These are phyloP conservation scores for Malassezia yamatoensis DNA, from an alignment of 1,284 basidiomycete species.

Conservation along the genomic window DNA sequence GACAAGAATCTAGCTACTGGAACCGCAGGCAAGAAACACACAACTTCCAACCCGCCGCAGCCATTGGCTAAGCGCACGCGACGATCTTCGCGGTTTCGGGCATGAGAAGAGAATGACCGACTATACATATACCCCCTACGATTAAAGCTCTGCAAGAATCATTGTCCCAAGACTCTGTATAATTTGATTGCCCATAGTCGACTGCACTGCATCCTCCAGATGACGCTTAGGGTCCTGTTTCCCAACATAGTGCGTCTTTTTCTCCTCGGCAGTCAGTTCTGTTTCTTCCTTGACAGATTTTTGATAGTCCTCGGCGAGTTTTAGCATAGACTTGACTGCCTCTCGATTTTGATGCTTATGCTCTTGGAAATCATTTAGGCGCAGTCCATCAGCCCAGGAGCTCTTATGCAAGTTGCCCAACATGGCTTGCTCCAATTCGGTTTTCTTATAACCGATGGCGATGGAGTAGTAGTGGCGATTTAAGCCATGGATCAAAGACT, in stretches of 20 bases:
- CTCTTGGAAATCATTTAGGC: constrained; percentile 42
- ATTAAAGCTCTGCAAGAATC: constrained; percentile 25
- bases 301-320: constrained; percentile 45
- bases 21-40: background rate
- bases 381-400: constrained; percentile 44
- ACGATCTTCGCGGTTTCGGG: constrained; percentile 1
- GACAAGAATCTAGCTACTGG: background rate
- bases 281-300: constrained; percentile 46
- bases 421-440: constrained; percentile 47
- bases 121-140: background rate
- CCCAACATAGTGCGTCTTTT: constrained; percentile 46
- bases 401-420: constrained; percentile 47
- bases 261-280: constrained; percentile 37
- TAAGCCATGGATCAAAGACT: constrained; percentile 53
- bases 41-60: background rate
- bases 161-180: constrained; percentile 45
- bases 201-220: constrained; percentile 44
- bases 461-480: constrained; percentile 48
- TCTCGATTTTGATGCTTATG: constrained; percentile 44
- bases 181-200: constrained; percentile 47
- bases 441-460: constrained; percentile 47
- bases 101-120: background rate
- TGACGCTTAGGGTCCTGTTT: constrained; percentile 48
- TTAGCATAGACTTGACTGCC: constrained; percentile 42
- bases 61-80: constrained; percentile 15